Evolutionary conservation across 2,329 filamentous ascomycete genomes (phyloP).

Genomic region (Bisporella sp.): DNA sequence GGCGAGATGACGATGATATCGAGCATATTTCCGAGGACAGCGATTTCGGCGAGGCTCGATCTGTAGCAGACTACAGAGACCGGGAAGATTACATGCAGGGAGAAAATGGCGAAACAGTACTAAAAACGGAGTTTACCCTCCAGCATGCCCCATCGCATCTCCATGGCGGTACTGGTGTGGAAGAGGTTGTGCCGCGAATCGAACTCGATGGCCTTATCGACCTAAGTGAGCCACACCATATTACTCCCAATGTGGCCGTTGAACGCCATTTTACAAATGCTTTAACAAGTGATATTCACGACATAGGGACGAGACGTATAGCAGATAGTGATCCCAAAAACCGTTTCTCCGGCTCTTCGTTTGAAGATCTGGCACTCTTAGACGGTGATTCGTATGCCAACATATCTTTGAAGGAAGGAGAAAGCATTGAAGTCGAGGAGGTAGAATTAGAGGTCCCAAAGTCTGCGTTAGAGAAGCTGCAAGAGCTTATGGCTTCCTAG

Average conservation of each 20-base stretch:
- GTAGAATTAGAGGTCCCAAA: background rate
- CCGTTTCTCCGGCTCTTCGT: background rate
- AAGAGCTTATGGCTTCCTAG: background rate
- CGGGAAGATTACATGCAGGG: background rate
- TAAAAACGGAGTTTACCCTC: constrained; percentile 10
- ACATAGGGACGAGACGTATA: too few species aligned
- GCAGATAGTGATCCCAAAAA: background rate
- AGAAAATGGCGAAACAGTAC: constrained; percentile 7
- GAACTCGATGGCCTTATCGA: constrained; percentile 18
- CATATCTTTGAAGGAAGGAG: background rate
- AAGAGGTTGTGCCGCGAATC: constrained; percentile 19
- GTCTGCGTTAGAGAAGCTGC: constrained; percentile 1
- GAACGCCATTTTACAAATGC: too few species aligned
- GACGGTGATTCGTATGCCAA: background rate
- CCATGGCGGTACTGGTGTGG: constrained; percentile 16
- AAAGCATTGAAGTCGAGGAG: background rate
- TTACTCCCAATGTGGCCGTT: too few species aligned
- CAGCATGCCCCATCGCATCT: constrained; percentile 3
- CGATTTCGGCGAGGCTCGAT: constrained; percentile 8
- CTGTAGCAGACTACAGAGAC: constrained; percentile 1
- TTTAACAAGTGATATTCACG: too few species aligned
- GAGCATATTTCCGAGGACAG: constrained; percentile 6
- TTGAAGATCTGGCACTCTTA: background rate
- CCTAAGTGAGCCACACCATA: background rate
- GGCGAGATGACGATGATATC: constrained; percentile 14